Evolutionary conservation across 148 eudicot genomes (phyloP).

Genomic region (Simmondsia chinensis): DNA sequence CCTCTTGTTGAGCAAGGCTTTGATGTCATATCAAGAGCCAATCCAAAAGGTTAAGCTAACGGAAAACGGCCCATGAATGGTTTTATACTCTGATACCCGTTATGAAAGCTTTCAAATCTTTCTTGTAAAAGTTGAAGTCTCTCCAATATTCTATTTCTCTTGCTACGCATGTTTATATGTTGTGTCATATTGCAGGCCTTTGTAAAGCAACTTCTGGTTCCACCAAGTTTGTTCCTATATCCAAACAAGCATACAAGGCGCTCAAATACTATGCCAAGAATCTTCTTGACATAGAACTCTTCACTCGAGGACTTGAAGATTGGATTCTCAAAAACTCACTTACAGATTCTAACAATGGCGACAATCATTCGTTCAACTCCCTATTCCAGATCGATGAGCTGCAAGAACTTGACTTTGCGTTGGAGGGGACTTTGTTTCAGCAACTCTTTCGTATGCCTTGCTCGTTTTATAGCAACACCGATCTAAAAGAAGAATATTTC

Average conservation of each 20-base stretch:
- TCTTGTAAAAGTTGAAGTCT: background rate
- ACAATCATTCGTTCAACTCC: slow-evolving; percentile 33
- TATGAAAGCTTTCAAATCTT: too few species aligned
- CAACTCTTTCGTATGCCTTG: slow-evolving; percentile 80
- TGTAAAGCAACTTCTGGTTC: slow-evolving; percentile 39
- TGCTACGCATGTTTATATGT: slow-evolving; percentile 5
- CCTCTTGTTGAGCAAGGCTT: too few species aligned
- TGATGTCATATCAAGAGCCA: too few species aligned
- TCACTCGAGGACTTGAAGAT: slow-evolving; percentile 48
- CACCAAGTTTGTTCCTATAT: slow-evolving; percentile 39
- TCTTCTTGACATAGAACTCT: slow-evolving; percentile 42
- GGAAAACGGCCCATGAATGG: too few species aligned
- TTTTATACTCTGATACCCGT: too few species aligned
- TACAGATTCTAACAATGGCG: slow-evolving; percentile 27
- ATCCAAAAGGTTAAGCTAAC: too few species aligned
- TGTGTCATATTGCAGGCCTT: slow-evolving; percentile 37
- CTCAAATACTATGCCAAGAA: slow-evolving; percentile 46
- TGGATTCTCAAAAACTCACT: slow-evolving; percentile 49
- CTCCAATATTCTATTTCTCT: background rate
- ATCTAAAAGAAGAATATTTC: slow-evolving; percentile 55
- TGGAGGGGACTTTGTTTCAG: slow-evolving; percentile 61
- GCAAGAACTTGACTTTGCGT: slow-evolving; percentile 56
- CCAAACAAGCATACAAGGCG: slow-evolving; percentile 38
- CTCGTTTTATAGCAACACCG: slow-evolving; percentile 32
- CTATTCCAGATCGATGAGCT: slow-evolving; percentile 62